Conservation (phyloP, 192 early-diverging fungal species). For the Phycomyces nitens region DNA sequence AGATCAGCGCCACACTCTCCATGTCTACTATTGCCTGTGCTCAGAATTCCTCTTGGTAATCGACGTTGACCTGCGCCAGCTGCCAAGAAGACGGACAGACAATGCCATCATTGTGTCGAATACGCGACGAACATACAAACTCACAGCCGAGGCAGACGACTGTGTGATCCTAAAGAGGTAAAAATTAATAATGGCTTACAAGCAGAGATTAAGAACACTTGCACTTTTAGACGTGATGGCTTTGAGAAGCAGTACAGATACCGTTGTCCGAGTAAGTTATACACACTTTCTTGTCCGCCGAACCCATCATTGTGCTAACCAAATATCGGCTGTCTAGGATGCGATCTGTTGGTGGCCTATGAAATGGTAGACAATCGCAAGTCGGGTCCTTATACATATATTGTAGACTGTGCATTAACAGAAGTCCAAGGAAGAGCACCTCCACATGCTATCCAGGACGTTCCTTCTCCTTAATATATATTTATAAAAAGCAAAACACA, state of each 20-base stretch:
- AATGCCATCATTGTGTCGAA: slow-evolving; percentile 48
- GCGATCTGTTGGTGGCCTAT: slow-evolving; percentile 50
- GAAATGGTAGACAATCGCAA: slow-evolving; percentile 48
- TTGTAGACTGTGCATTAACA: slow-evolving; percentile 52
- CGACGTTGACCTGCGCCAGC: slow-evolving; percentile 43
- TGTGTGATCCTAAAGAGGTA: slow-evolving; percentile 42
- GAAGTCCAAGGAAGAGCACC: slow-evolving; percentile 49
- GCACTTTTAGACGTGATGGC: slow-evolving; percentile 24
- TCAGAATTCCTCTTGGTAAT: slow-evolving; percentile 61
- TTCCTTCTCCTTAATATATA: background rate
- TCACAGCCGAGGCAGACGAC: slow-evolving; percentile 42
- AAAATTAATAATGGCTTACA: too few relatives aligned
- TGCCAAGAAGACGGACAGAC: slow-evolving; percentile 50
- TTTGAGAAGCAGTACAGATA: slow-evolving; percentile 36
- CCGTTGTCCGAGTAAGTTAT: slow-evolving; percentile 31
- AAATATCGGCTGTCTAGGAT: too few relatives aligned
- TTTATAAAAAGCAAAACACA: background rate
- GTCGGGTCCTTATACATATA: slow-evolving; percentile 51
- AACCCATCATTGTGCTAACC: too few relatives aligned
- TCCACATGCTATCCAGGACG: slow-evolving; percentile 18
- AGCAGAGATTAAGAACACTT: too few relatives aligned
- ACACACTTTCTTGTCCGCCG: background rate
- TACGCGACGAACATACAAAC: slow-evolving; percentile 49
- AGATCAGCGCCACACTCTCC: slow-evolving; percentile 36
- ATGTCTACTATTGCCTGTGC: slow-evolving; percentile 59